Percentiles rank a stretch among this genome's conserved stretches.
phyloP scores from a whole-genome alignment of 257 asterid genomes.

The Datura wrightii region DNA sequence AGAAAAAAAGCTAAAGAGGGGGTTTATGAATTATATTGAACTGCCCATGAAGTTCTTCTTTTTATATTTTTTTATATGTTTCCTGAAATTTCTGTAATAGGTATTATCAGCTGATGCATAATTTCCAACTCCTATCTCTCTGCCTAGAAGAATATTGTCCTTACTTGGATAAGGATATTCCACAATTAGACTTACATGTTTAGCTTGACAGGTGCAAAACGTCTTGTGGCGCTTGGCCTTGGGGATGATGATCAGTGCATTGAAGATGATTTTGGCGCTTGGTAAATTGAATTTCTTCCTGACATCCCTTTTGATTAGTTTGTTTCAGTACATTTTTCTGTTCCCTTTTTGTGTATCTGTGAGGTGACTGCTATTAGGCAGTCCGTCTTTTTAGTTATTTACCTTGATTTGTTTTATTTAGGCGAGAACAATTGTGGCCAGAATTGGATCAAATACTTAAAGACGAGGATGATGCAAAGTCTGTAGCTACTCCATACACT shows the following conservation, averaged over 20 bases:
- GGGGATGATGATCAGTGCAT: constrained; percentile 86
- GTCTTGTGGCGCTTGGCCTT: constrained; percentile 59
- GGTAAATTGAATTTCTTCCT: constrained; percentile 42
- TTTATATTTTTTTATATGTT: background rate
- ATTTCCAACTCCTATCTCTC: background rate
- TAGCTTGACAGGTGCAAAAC: constrained; percentile 58
- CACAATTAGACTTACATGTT: background rate
- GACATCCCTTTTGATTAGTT: background rate
- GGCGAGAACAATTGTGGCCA: constrained; percentile 73
- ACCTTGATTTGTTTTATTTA: constrained; percentile 31
- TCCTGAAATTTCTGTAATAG: background rate
- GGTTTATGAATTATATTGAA: too few relatives aligned
- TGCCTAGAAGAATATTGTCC: background rate
- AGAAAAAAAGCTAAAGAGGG: background rate
- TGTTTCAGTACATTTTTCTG: background rate
- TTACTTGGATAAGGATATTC: background rate
- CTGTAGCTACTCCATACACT: constrained; percentile 64
- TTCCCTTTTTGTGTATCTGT: constrained; percentile 13
- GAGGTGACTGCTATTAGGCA: background rate
- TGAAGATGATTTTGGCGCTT: constrained; percentile 73
- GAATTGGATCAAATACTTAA: constrained; percentile 62
- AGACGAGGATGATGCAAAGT: constrained; percentile 53
- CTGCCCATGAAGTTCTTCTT: background rate
- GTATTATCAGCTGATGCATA: background rate
- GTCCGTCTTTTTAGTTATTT: background rate